phyloP scores from a whole-genome alignment of 768 basidiomycete species.

The Lanmaoa pseudosensibilis region DNA sequence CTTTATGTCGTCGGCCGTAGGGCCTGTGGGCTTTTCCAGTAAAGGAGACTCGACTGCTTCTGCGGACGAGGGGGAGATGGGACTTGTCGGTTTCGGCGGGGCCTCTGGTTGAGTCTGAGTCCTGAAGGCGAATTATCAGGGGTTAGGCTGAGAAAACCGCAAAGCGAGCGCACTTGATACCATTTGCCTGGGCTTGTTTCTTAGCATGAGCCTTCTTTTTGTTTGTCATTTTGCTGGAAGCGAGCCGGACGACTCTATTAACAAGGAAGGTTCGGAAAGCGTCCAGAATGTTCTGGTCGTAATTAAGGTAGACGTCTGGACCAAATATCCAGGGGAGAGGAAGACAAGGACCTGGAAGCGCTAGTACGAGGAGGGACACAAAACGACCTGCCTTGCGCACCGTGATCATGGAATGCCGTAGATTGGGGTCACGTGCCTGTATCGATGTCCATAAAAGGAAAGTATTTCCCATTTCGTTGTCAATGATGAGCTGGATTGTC shows the following conservation, averaged over 20 bases:
- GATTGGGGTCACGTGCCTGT: conserved; percentile 15
- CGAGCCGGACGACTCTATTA: not conserved
- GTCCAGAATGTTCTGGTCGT: conserved; percentile 5
- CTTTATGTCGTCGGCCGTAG: conserved; percentile 56
- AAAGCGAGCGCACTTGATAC: conserved; percentile 22
- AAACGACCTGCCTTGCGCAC: not conserved
- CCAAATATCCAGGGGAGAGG: not conserved
- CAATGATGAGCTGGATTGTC: not conserved
- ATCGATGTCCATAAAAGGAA: conserved; percentile 2
- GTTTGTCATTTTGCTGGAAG: conserved; percentile 28
- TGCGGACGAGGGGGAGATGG: conserved; percentile 18
- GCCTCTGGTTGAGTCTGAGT: conserved; percentile 13
- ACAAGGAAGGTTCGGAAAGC: conserved; percentile 4
- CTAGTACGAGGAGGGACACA: not conserved
- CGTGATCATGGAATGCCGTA: conserved; percentile 1
- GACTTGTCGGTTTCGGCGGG: conserved; percentile 14
- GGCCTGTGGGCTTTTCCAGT: conserved; percentile 33
- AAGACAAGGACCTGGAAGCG: not conserved
- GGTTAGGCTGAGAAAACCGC: not conserved
- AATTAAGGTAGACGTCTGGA: not conserved
- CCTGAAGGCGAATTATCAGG: conserved; percentile 14
- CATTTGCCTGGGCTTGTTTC: conserved; percentile 30
- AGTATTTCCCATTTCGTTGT: conserved; percentile 5
- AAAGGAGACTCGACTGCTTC: conserved; percentile 9
- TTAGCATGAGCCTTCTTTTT: conserved; percentile 32